Percentiles rank a stretch among this genome's conserved stretches.
phyloP scores from a whole-genome alignment of 495 filamentous ascomycete genomes.

The Elasticomyces elasticus region DNA sequence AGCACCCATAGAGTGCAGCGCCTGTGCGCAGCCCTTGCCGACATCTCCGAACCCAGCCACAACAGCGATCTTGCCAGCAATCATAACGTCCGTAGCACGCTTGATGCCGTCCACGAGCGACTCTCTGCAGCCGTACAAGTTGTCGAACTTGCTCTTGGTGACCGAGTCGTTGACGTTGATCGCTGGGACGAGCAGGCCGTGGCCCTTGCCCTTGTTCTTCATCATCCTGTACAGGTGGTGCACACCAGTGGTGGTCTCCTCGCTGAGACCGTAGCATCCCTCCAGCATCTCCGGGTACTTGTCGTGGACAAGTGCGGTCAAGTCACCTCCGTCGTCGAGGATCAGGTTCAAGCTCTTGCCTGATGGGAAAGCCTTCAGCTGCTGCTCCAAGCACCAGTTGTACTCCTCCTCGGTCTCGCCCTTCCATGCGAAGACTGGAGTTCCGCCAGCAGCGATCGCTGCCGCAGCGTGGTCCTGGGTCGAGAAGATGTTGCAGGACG shows the following conservation, averaged over 20 bases:
- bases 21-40: constrained; percentile 95
- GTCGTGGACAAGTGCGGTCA: constrained; percentile 89
- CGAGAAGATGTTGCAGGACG: constrained; percentile 95
- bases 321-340: constrained; percentile 96
- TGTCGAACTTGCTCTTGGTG: constrained; percentile 99
- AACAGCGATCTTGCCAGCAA: constrained; percentile 95
- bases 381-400: constrained; percentile 98
- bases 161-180: constrained; percentile 99
- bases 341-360: constrained; percentile 95
- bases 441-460: constrained; percentile 86
- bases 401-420: constrained; percentile 99
- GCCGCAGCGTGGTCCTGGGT: constrained; percentile 98
- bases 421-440: constrained; percentile 99
- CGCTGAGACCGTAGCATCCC: constrained; percentile 94
- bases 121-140: constrained; percentile 98
- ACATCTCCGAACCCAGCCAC: constrained; percentile 98
- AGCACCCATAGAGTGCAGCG: constrained; percentile 92
- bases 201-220: constrained; percentile 55
- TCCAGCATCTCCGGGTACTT: constrained; percentile 97
- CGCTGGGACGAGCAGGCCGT: constrained; percentile 72
- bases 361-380: constrained; percentile 92
- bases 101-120: constrained; percentile 99
- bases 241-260: constrained; percentile 99
- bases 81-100: constrained; percentile 99
- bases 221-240: constrained; percentile 98